phyloP scores from a whole-genome alignment of 2,329 filamentous ascomycete genomes.

The Diaporthe citrichinensis region DNA sequence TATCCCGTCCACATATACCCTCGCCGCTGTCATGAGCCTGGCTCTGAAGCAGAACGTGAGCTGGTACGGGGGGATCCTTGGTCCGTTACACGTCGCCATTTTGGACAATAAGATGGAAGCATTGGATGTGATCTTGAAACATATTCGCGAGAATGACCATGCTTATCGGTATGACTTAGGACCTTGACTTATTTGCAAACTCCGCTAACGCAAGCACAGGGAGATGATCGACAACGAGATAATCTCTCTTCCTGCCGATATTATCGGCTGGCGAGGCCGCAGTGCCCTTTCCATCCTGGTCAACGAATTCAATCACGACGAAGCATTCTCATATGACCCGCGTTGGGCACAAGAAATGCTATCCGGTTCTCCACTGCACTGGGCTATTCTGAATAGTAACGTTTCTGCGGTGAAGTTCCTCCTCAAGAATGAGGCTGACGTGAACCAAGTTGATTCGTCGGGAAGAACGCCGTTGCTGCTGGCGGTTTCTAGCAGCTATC shows the following conservation, averaged over 20 bases:
- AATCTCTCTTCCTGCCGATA: not conserved
- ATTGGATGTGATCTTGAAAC: not conserved
- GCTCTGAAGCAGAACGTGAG: not conserved
- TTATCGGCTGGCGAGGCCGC: not conserved
- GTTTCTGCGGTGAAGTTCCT: not conserved
- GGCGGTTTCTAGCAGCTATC: not conserved
- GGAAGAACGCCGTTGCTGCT: fast-evolving
- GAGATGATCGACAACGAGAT: not conserved
- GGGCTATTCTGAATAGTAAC: not conserved
- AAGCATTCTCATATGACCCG: fast-evolving
- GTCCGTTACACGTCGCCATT: not conserved
- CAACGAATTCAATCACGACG: not conserved
- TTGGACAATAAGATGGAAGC: not conserved
- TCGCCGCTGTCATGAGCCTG: not conserved
- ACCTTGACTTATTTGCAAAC: fast-evolving
- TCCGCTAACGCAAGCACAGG: not conserved
- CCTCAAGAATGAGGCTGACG: not conserved
- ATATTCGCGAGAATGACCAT: not conserved
- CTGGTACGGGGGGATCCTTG: not conserved
- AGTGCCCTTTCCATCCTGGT: not conserved
- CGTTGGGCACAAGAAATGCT: fast-evolving
- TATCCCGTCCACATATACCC: fast-evolving
- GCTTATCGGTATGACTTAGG: not conserved
- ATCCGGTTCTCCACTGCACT: not conserved
- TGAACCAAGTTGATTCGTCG: not conserved